Percentiles rank a stretch among this genome's conserved stretches.
Conservation (phyloP, 2,329 filamentous ascomycete species). For the Curvularia sp. region DNA sequence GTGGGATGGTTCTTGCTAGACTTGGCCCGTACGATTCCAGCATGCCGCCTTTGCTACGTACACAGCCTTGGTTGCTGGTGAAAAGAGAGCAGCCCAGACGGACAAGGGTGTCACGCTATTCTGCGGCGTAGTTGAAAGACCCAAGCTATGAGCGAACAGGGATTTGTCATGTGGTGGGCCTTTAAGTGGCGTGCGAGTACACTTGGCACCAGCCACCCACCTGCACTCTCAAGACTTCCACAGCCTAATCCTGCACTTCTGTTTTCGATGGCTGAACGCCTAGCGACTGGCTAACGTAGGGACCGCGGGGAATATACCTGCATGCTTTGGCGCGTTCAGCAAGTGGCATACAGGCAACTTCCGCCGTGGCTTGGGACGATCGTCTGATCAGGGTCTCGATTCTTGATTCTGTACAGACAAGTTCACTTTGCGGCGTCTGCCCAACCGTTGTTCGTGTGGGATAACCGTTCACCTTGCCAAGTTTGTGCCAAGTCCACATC, state of each 20-base stretch:
- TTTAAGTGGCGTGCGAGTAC: conserved; percentile 1
- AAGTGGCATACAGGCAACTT: not conserved
- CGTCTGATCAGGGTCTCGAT: conserved; percentile 9
- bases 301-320: not conserved
- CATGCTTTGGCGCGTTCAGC: not conserved
- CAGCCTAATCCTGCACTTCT: not conserved
- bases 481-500: not conserved
- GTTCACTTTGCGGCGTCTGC: conserved; percentile 1
- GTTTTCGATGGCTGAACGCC: not conserved
- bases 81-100: conserved; percentile 29
- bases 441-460: conserved; percentile 8
- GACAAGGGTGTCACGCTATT: conserved; percentile 24
- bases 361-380: conserved; percentile 4
- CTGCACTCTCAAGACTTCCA: not conserved
- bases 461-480: conserved; percentile 1
- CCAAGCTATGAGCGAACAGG: conserved; percentile 5
- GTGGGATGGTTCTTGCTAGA: conserved; percentile 27
- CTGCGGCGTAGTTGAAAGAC: conserved; percentile 25
- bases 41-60: conserved; percentile 19
- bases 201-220: conserved; percentile 1
- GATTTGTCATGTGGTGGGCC: conserved; percentile 22
- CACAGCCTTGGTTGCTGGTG: conserved; percentile 19
- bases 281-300: not conserved
- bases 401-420: conserved; percentile 3
- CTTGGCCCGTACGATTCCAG: conserved; percentile 18